phyloP scores from a whole-genome alignment of 352 stramenopile genomes.

The Phytophthora multivora region DNA sequence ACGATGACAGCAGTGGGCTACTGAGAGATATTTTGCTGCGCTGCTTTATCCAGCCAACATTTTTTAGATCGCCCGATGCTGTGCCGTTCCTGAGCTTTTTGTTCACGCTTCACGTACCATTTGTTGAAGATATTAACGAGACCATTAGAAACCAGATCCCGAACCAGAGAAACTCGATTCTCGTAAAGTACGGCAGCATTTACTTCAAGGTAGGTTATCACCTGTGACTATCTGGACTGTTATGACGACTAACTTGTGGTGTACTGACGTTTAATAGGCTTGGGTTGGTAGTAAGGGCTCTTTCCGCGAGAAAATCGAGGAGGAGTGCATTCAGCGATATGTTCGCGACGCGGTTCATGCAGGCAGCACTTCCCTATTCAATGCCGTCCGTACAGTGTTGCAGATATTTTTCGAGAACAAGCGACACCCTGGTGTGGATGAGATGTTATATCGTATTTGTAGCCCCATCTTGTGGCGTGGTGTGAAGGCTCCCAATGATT shows the following conservation, averaged over 20 bases:
- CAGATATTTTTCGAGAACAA: conserved; percentile 91
- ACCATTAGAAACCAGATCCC: conserved; percentile 89
- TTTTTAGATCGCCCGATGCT: conserved; percentile 85
- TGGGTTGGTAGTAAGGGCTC: conserved; percentile 67
- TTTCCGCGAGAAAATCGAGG: conserved; percentile 74
- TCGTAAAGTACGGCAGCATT: conserved; percentile 80
- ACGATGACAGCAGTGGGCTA: conserved; percentile 78
- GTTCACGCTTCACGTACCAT: conserved; percentile 86
- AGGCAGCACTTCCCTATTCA: conserved; percentile 68
- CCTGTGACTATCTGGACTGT: not conserved
- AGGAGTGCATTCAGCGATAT: conserved; percentile 85
- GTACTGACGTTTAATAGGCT: conserved; percentile 31
- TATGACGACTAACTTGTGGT: not conserved
- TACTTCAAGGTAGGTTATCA: conserved; percentile 70
- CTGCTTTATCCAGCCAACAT: conserved; percentile 86
- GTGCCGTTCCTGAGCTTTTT: conserved; percentile 85
- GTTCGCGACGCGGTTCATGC: conserved; percentile 77
- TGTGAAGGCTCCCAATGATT: conserved; percentile 84
- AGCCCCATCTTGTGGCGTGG: conserved; percentile 86
- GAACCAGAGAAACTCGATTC: conserved; percentile 80
- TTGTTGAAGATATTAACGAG: conserved; percentile 87
- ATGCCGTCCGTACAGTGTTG: conserved; percentile 64
- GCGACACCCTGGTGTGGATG: conserved; percentile 73
- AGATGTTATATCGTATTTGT: conserved; percentile 86
- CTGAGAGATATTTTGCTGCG: conserved; percentile 85